Conservation (phyloP, 768 basidiomycete genomes). For the Leucogyrophana mollusca region DNA sequence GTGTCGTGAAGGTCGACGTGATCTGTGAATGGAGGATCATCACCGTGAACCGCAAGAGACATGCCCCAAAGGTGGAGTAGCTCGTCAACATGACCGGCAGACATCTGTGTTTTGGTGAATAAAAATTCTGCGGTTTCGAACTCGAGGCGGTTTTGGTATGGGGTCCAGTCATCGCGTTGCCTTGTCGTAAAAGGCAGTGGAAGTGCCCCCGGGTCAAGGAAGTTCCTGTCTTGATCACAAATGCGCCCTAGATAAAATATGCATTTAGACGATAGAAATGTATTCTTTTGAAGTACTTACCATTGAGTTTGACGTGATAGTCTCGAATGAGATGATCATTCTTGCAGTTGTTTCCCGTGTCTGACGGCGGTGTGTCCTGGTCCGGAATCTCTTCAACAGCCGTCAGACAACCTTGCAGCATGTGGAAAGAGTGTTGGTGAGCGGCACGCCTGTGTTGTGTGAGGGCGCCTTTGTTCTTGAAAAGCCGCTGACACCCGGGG, state of each 20-base stretch:
- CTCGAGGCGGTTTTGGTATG: constrained; percentile 13
- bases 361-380: too few species aligned
- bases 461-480: too few species aligned
- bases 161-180: constrained; percentile 13
- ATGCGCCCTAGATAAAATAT: background rate
- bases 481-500: too few species aligned
- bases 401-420: too few species aligned
- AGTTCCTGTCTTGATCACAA: constrained; percentile 1
- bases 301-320: background rate
- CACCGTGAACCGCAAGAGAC: constrained; percentile 4
- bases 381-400: too few species aligned
- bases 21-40: constrained; percentile 20
- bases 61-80: constrained; percentile 26
- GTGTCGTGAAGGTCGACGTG: constrained; percentile 28
- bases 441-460: too few species aligned
- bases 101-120: constrained; percentile 17
- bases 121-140: constrained; percentile 23
- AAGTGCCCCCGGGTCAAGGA: background rate
- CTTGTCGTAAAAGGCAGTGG: background rate
- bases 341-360: too few species aligned
- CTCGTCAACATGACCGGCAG: constrained; percentile 19
- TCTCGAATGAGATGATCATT: background rate
- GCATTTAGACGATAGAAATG: background rate
- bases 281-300: background rate
- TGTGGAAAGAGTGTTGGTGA: too few species aligned